Base-by-base conservation (phyloP, 345 rosid species). In the Eucalyptus pauciflora region DNA sequence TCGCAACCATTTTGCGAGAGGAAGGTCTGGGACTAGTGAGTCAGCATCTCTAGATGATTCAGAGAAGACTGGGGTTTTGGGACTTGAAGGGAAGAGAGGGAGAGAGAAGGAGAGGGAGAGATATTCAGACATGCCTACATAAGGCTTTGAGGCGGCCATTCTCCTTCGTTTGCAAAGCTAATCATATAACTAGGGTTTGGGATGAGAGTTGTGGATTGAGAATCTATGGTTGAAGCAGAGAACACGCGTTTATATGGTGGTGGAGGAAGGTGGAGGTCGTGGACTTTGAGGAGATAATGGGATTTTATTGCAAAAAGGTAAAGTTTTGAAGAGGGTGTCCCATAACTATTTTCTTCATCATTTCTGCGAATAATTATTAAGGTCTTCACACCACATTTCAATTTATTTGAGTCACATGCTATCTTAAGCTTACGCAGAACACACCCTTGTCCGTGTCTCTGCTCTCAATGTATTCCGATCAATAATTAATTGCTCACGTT, bases 191-290 rank as follows among this genome's bases (percentile, higher is more conserved):
- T 51, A 76, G 60, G 86, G 86, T 88, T 88, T 79, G 56, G 86
- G 46, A 54, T 31, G 71, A 20, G 69, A 29, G 29, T 79, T 41
- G 71, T 80, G 89, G 86, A 88, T 76, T 43, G 43, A 52, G 86
- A 88, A 89, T 62, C 86, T 89, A 89, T 89, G 90, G 90, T 37
- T 86, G 80, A 18, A 67, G 87, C 51, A 27, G 86, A 89, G 87
- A 81, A 64, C 87, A 85, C 87, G 88, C 62, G 58, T 50, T 64
- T 52, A 37, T 20, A 76, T 76, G 48, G 85, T 76, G 48, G 15
- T 76, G 85, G 85, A 41, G 85, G 48, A 41, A 76, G 48, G 85
- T 20, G 85, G 85, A 20, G 85, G 85, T 41, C 85, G 29, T 76
- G 48, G 48, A 76, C 85, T 76, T 76, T 20, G 48, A 41, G 48